phyloP scores from a whole-genome alignment of 2,329 filamentous ascomycete species.

The Septoria linicola region DNA sequence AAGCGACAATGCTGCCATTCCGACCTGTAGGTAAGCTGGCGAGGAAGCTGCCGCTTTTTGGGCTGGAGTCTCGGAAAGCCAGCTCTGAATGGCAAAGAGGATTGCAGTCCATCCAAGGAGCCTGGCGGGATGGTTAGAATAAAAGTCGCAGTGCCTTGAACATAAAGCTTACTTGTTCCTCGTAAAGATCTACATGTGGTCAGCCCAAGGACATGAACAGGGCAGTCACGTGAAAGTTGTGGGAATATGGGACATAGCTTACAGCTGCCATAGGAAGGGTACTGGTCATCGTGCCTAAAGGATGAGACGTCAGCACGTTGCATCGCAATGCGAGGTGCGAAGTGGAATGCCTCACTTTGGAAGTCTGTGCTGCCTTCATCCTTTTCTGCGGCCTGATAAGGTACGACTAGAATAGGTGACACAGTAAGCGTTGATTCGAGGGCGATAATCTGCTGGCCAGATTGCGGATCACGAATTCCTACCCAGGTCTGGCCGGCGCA shows the following conservation, averaged over 20 bases:
- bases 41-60: conserved; percentile 64
- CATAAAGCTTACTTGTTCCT: conserved; percentile 67
- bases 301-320: conserved; percentile 40
- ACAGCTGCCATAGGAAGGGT: conserved; percentile 91
- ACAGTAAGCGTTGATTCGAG: conserved; percentile 12
- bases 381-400: conserved; percentile 74
- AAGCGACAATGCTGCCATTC: conserved; percentile 64
- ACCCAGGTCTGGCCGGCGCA: conserved; percentile 73
- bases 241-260: conserved; percentile 37
- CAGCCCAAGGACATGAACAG: background rate
- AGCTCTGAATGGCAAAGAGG: conserved; percentile 71
- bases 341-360: conserved; percentile 49
- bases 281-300: conserved; percentile 61
- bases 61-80: conserved; percentile 72
- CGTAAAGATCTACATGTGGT: conserved; percentile 71
- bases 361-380: conserved; percentile 67
- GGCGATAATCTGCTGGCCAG: background rate
- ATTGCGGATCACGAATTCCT: conserved; percentile 32
- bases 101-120: conserved; percentile 71
- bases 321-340: background rate
- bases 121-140: conserved; percentile 40
- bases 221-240: conserved; percentile 13
- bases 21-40: conserved; percentile 71
- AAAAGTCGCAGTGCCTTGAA: background rate
- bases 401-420: conserved; percentile 65